Base-by-base conservation (phyloP, 2,329 filamentous ascomycete species). In the Xylogone sp. region DNA sequence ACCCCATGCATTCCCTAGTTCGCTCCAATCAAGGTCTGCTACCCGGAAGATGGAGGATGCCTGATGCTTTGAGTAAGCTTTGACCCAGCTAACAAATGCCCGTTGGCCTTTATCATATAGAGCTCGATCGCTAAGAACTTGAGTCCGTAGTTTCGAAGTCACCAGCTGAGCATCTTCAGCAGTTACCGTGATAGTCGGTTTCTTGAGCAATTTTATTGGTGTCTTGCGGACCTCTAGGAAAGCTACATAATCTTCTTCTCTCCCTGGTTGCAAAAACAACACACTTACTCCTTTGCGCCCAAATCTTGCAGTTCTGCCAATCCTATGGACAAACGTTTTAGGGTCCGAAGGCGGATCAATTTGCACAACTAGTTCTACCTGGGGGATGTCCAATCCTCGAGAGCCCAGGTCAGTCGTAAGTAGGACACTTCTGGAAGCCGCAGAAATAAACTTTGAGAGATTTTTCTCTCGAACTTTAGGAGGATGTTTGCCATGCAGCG, bases 261-360 rank as follows among this genome's bases (percentile, higher is more conserved):
- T 78, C 1, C 91, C 91, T 0, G 89, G 87, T 7, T 88, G 89
- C 18, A 99, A 77, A 67, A 99, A 86, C 1, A 95, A 85, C 1
- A 97, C 82, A 13, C 91, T 90, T 19, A 97, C 72, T 0, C 94
- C 94, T 55, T 86, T 85, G 55, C 93, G 80, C 0, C 92, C 92
- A 65, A 96, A 96, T 20, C 94, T 81, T 0, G 94, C 94, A 1
- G 94, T 90, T 57, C 94, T 81, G 1, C 94, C 94, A 22, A 94
- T 88, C 4, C 94, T 86, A 69, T 99, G 94, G 54, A 99, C 90
- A 64, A 97, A 97, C 10, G 88, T 91, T 68, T 97, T 97, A 0
- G 92, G 90, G 62, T 97, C 92, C 42, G 87, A 90, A 1, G 85
- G 85, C 2, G 85, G 88, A 65, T 97, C 92, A 43, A 97, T 77